Base-by-base conservation (phyloP, 2,329 filamentous ascomycete species). In the Allantophomopsis lycopodina region DNA sequence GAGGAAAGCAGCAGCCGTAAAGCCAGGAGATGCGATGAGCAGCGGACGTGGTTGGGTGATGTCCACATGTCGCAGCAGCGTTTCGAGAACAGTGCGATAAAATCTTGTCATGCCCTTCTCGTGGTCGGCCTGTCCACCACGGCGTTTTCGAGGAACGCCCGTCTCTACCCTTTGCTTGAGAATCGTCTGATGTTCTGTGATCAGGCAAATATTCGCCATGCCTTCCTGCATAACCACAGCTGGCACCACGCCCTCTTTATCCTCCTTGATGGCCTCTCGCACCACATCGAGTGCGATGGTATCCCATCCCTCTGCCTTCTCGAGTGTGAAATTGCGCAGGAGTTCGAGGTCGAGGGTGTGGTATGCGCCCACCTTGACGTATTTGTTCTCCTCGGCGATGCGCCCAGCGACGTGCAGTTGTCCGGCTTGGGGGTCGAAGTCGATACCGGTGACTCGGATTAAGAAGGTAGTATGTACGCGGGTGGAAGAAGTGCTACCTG, bases 171-270 rank as follows among this genome's bases (percentile, higher is more conserved):
- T 63, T 52, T 83, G 76, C 49, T 83, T 79, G 41, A 87, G 60
- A 20, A 89, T 71, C 3, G 83, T 89, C 49, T 85, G 81, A 57
- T 81, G 79, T 53, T 86, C 78, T 2, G 82, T 88, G 40, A 91
- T 82, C 16, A 88, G 68, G 58, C 83, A 89, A 46, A 91, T 83
- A 57, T 88, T 86, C 42, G 85, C 83, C 13, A 83, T 60, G 13
- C 83, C 83, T 52, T 96, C 89, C 51, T 94, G 84, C 82, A 98
- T 89, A 17, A 96, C 83, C 1, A 96, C 80, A 0, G 91, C 89
- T 40, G 87, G 85, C 14, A 94, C 71, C 45, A 89, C 82, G 1
- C 86, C 87, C 45, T 83, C 78, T 52, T 80, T 79, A 47, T 85
- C 80, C 49, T 83, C 76, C 50, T 84, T 79, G 12, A 89, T 70